Percentiles rank a stretch among this genome's conserved stretches.
Evolutionary conservation across 1,139 yeast genomes (phyloP).

Genomic region (Diutina pseudorugosa): DNA sequence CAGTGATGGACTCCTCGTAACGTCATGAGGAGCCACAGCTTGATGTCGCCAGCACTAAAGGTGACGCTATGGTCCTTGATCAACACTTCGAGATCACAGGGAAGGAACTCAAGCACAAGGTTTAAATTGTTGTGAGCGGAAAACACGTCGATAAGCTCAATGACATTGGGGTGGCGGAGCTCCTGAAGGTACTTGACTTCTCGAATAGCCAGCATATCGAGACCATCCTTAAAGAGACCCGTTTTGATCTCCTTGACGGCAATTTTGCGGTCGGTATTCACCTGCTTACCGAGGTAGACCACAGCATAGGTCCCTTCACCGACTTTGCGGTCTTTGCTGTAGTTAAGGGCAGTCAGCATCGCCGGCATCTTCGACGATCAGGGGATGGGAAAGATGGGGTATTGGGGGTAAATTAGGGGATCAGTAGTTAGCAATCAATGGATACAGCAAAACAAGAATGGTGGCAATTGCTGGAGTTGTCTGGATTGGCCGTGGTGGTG

Average conservation of each 20-base stretch:
- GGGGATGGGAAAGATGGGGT: neutral
- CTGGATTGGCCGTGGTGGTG: no score
- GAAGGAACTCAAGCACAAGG: constrained; percentile 80
- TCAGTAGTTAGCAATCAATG: no score
- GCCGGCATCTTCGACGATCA: neutral
- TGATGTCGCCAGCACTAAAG: constrained; percentile 79
- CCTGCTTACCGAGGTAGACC: constrained; percentile 71
- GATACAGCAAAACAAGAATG: no score
- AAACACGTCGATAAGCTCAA: constrained; percentile 80
- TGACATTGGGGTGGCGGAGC: constrained; percentile 68
- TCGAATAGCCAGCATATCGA: constrained; percentile 94
- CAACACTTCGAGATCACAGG: constrained; percentile 82
- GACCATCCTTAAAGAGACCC: constrained; percentile 87
- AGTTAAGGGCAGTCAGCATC: constrained; percentile 10
- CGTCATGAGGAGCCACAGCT: constrained; percentile 91
- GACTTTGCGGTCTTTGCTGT: constrained; percentile 63
- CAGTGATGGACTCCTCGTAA: constrained; percentile 91
- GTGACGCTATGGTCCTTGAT: constrained; percentile 70
- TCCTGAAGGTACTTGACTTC: constrained; percentile 93
- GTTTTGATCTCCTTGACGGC: constrained; percentile 96
- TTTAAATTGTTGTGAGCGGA: constrained; percentile 63
- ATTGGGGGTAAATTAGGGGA: no score
- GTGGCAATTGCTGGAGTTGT: no score
- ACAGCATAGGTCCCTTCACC: constrained; percentile 99
- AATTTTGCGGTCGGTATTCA: constrained; percentile 45